phyloP scores from a whole-genome alignment of 495 filamentous ascomycete species.

The Hypoxylon lienhwacheense region DNA sequence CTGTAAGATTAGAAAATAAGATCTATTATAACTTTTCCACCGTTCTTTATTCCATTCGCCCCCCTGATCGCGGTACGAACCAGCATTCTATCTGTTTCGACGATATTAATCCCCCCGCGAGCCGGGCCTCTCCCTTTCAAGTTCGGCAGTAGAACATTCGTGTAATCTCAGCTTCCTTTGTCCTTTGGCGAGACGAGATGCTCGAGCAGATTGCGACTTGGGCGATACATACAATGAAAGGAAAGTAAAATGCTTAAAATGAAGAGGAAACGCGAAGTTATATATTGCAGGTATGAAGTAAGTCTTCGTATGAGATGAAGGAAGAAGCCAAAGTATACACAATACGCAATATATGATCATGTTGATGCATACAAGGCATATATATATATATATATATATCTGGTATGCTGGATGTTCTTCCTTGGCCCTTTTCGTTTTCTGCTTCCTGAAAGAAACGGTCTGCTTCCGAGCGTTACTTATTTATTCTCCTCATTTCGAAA shows the following conservation, averaged over 20 bases:
- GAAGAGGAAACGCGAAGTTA: neutral
- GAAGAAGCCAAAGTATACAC: too few species aligned
- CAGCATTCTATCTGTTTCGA: slow-evolving; percentile 31
- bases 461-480: too few species aligned
- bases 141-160: neutral
- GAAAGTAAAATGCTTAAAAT: neutral
- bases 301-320: too few species aligned
- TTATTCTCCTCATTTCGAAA: too few species aligned
- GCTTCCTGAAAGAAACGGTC: too few species aligned
- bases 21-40: slow-evolving; percentile 5
- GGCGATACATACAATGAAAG: slow-evolving; percentile 9
- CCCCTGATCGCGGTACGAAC: slow-evolving; percentile 5
- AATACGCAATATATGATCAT: too few species aligned
- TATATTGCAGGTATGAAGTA: slow-evolving; percentile 8
- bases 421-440: too few species aligned
- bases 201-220: slow-evolving; percentile 19
- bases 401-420: too few species aligned
- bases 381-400: too few species aligned
- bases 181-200: slow-evolving; percentile 11
- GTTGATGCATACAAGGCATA: too few species aligned
- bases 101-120: slow-evolving; percentile 7
- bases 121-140: slow-evolving; percentile 5
- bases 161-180: slow-evolving; percentile 25
- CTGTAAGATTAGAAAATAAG: slow-evolving; percentile 36
- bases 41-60: slow-evolving; percentile 10